Evolutionary conservation across 106 monocot species (phyloP), one percentile per base, ranked within the genome.

Genomic region (Dendrobium nobile): DNA sequence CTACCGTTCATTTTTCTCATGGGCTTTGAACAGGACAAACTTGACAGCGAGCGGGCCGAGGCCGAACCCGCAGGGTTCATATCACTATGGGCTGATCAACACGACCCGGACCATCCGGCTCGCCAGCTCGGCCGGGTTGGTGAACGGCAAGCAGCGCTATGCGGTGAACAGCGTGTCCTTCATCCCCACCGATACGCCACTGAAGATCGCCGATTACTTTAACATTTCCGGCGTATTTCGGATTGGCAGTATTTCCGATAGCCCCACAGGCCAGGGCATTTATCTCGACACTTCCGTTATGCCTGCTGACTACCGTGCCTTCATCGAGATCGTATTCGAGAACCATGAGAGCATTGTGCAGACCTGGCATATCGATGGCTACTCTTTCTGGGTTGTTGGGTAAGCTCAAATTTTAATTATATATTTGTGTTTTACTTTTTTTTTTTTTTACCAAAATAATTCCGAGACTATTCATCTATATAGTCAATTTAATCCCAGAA

Each of bases 31-130:
- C 80, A 91, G 92, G 80, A 92, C 86, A 9, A 95, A 95, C 56
- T 81, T 95, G 26, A 85, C 91, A 3, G 95, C 95, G 11, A 95
- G 95, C 27, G 95, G 92, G 24, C 90, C 95, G n/a, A 79, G 95
- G 73, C 92, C 95, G 9, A 95, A 95, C 75, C 95, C 95, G 7
- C 95, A 95, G 74, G 95, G 95, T 0, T 92, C 95, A 13, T 95
- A 95, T 84, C 95, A 92, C 82, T 95, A 95, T 70, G 95, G 95
- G 16, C 75, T 84, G 72, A 86, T 95, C 82, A 92, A 87, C 79
- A 82, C 82, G 47, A 84, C 79, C 17, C 79, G 90, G 20, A 95
- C 90, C 78, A 95, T 95, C 79, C 77, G 78, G 41, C 87, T 95
- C 41, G 86, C 83, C 43, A 92, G 65, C 84, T 90, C 91, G 5